These are phyloP conservation scores for Cercospora zeae-maydis DNA, from an alignment of 2,329 filamentous ascomycete species.

Conservation along the genomic window DNA sequence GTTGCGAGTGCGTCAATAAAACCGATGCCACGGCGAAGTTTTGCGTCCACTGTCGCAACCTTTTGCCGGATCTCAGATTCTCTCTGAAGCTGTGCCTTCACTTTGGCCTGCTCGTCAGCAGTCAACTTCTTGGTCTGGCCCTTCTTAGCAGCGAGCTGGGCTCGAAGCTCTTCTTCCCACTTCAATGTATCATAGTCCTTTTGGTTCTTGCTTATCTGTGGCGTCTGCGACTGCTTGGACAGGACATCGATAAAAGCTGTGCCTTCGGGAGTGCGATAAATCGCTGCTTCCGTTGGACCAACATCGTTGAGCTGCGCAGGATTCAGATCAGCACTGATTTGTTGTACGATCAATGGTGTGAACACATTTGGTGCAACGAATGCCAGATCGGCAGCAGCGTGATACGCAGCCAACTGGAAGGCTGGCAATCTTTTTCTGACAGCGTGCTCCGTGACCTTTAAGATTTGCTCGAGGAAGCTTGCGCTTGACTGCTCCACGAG, in stretches of 20 bases:
- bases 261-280: conserved; percentile 85
- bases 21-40: conserved; percentile 76
- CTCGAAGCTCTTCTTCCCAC: conserved; percentile 90
- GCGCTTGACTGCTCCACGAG: conserved; percentile 64
- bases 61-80: conserved; percentile 73
- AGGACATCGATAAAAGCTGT: conserved; percentile 87
- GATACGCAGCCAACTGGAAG: conserved; percentile 64
- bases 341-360: conserved; percentile 68
- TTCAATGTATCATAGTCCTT: conserved; percentile 96
- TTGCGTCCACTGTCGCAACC: conserved; percentile 66
- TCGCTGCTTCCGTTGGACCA: conserved; percentile 84
- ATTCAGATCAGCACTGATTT: conserved; percentile 72
- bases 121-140: conserved; percentile 88
- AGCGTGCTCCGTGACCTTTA: conserved; percentile 43
- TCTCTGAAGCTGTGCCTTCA: conserved; percentile 85
- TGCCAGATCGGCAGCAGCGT: conserved; percentile 82
- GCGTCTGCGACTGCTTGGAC: conserved; percentile 70
- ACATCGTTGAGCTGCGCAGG: conserved; percentile 65
- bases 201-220: conserved; percentile 75
- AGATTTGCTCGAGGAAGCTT: conserved; percentile 65
- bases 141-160: conserved; percentile 88
- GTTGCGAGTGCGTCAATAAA: conserved; percentile 78
- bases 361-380: conserved; percentile 87
- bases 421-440: conserved; percentile 49
- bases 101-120: conserved; percentile 81